These are phyloP conservation scores for Mesembryanthemum crystallinum DNA, from an alignment of 148 eudicot species.

Conservation along the genomic window DNA sequence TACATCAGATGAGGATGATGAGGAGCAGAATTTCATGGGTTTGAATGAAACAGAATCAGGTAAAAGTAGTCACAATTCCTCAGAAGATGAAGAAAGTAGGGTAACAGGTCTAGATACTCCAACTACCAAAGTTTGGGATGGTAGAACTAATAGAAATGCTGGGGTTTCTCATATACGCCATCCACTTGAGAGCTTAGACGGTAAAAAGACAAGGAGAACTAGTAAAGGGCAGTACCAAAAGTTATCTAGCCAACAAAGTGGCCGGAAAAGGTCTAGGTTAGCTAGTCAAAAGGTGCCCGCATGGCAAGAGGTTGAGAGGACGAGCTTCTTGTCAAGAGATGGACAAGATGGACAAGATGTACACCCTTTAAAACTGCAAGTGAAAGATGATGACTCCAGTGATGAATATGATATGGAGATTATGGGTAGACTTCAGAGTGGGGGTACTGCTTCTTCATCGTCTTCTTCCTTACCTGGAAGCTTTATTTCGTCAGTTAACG, in stretches of 20 bases:
- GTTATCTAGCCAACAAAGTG: conserved; percentile 43
- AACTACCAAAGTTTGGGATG: conserved; percentile 87
- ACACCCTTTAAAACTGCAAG: conserved; percentile 42
- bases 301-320: conserved; percentile 92
- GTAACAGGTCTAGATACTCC: conserved; percentile 85
- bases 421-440: conserved; percentile 62
- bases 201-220: conserved; percentile 46
- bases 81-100: conserved; percentile 70
- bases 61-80: conserved; percentile 54
- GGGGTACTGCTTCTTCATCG: conserved; percentile 74
- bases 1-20: conserved; percentile 48
- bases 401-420: conserved; percentile 78
- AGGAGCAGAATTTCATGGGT: conserved; percentile 35
- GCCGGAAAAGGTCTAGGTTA: conserved; percentile 55
- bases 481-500: conserved; percentile 38
- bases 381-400: conserved; percentile 65
- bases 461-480: conserved; percentile 48
- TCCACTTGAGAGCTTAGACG: conserved; percentile 77
- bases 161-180: conserved; percentile 70
- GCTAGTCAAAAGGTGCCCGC: conserved; percentile 46
- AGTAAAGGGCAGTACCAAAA: conserved; percentile 42
- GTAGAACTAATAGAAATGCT: conserved; percentile 59
- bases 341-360: conserved; percentile 73
- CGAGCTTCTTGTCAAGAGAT: conserved; percentile 68
- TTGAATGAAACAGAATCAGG: conserved; percentile 52